Conservation (phyloP, 1,284 basidiomycete species). For the Tetrapyrgos nigripes region DNA sequence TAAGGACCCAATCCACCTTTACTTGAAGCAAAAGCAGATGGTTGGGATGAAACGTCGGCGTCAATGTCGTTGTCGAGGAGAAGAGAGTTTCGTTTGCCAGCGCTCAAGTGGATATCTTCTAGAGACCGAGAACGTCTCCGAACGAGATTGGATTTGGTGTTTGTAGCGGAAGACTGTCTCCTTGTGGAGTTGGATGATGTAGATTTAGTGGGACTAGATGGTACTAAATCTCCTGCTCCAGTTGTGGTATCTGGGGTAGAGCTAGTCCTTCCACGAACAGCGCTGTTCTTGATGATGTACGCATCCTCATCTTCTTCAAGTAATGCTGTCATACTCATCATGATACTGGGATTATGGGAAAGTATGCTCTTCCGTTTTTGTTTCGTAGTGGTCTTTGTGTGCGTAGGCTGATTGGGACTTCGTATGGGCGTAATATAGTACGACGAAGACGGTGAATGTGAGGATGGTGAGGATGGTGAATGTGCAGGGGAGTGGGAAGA, state of each 20-base stretch:
- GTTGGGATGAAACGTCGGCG: neutral
- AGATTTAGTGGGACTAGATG: neutral
- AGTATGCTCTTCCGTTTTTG: constrained; percentile 21
- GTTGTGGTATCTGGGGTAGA: neutral
- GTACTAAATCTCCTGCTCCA: neutral
- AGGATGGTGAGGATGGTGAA: constrained; percentile 11
- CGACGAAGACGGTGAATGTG: constrained; percentile 20
- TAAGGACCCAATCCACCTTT: neutral
- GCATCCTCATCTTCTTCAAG: constrained; percentile 61
- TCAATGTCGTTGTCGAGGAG: neutral
- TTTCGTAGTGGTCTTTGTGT: neutral
- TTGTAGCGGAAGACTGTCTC: constrained; percentile 5
- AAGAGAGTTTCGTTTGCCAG: neutral
- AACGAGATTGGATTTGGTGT: neutral
- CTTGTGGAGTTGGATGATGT: constrained; percentile 6
- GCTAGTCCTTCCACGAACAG: neutral
- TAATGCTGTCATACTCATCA: constrained; percentile 61
- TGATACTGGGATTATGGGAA: constrained; percentile 45
- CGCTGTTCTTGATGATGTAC: neutral
- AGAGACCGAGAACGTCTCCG: constrained; percentile 13
- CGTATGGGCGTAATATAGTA: constrained; percentile 12
- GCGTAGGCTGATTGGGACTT: constrained; percentile 1
- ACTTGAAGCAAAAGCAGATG: neutral
- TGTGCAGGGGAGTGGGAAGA: constrained; percentile 18
- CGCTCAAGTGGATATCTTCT: constrained; percentile 3